Evolutionary conservation across 441 rosid species (phyloP).

Genomic region (Jatropha podagrica): DNA sequence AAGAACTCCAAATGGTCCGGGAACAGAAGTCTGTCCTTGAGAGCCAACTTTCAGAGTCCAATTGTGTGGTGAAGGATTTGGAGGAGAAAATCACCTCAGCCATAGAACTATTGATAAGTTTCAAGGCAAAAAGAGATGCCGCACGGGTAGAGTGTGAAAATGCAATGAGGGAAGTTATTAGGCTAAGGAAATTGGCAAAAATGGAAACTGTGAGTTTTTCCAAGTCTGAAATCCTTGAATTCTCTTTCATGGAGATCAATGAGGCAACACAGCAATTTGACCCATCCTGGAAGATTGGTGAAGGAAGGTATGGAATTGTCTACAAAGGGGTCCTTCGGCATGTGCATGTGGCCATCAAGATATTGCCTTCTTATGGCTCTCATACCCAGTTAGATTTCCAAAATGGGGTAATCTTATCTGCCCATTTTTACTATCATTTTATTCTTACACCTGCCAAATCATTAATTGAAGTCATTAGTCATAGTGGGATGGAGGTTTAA

Average conservation of each 20-base stretch:
- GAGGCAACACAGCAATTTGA: constrained; percentile 79
- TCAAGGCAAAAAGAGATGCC: constrained; percentile 69
- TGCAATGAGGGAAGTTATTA: constrained; percentile 45
- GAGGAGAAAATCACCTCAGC: constrained; percentile 86
- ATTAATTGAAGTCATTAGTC: not conserved
- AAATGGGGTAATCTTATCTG: constrained; percentile 49
- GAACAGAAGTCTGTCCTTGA: constrained; percentile 51
- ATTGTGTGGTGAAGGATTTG: constrained; percentile 45
- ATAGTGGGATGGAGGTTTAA: constrained; percentile 5
- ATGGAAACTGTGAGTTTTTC: constrained; percentile 40
- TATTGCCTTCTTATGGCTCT: constrained; percentile 82
- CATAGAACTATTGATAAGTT: constrained; percentile 73
- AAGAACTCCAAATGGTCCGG: constrained; percentile 52
- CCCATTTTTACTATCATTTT: constrained; percentile 11
- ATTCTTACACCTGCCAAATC: not conserved
- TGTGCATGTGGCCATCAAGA: constrained; percentile 76
- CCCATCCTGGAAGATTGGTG: constrained; percentile 81
- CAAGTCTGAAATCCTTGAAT: constrained; percentile 59
- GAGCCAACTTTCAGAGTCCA: constrained; percentile 49
- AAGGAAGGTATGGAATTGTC: constrained; percentile 76
- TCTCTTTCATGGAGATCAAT: constrained; percentile 78
- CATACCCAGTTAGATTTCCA: constrained; percentile 55
- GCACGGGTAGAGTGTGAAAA: constrained; percentile 56
- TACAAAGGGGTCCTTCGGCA: constrained; percentile 76
- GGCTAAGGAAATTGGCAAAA: constrained; percentile 41